phyloP scores from a whole-genome alignment of 768 basidiomycete species.

The Boletus tylopilopsis region DNA sequence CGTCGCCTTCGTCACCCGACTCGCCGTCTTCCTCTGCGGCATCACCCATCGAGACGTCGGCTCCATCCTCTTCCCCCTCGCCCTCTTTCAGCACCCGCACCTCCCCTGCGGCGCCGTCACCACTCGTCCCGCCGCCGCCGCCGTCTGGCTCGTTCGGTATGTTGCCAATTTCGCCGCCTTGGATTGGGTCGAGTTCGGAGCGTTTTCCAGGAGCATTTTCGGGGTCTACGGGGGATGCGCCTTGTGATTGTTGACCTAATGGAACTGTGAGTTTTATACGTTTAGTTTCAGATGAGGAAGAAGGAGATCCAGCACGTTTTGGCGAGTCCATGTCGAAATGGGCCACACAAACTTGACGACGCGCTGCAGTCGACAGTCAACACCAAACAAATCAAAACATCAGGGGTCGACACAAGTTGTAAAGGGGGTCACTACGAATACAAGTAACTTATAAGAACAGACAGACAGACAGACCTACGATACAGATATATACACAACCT shows the following conservation, averaged over 20 bases:
- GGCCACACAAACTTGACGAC: constrained; percentile 13
- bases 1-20: constrained; percentile 77
- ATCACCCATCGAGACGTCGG: constrained; percentile 80
- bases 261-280: constrained; percentile 54
- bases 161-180: constrained; percentile 76
- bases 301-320: constrained; percentile 60
- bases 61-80: constrained; percentile 65
- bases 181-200: constrained; percentile 81
- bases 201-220: constrained; percentile 82
- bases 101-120: constrained; percentile 28
- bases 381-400: constrained; percentile 20
- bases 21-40: constrained; percentile 73
- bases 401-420: constrained; percentile 12
- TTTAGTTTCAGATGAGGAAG: constrained; percentile 52
- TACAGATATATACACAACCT: neutral
- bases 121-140: constrained; percentile 8
- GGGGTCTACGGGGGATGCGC: constrained; percentile 73
- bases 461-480: neutral
- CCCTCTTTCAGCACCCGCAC: constrained; percentile 42
- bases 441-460: too few species aligned
- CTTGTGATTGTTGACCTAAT: constrained; percentile 47
- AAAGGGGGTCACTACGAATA: too few species aligned
- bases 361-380: neutral
- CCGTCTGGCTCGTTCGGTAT: constrained; percentile 41
- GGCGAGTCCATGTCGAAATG: constrained; percentile 53